Percentiles rank a stretch among this genome's conserved stretches.
Conservation (phyloP, 164 flowering plant species). For the Saururus chinensis region DNA sequence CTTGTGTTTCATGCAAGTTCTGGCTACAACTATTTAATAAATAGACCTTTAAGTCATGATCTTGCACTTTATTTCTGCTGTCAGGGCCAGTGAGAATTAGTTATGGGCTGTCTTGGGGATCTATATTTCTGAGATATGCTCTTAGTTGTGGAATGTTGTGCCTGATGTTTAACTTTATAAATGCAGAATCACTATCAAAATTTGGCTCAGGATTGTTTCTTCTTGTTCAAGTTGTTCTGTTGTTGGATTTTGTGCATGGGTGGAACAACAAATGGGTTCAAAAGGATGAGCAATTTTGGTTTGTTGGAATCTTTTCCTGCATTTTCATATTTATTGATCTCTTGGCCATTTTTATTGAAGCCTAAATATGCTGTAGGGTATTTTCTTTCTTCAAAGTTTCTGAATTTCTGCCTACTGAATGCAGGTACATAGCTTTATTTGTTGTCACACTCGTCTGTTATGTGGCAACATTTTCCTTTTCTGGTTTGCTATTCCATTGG, state of each 20-base stretch:
- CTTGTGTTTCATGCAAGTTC: not conserved
- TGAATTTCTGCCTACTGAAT: slow-evolving; percentile 3
- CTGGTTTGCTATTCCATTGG: slow-evolving; percentile 85
- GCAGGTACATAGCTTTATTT: slow-evolving; percentile 81
- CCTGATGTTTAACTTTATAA: slow-evolving; percentile 1
- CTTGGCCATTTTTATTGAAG: not conserved
- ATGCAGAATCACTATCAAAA: slow-evolving; percentile 79
- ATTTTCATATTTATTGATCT: not conserved
- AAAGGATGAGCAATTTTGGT: slow-evolving; percentile 97
- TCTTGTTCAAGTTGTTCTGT: slow-evolving; percentile 95
- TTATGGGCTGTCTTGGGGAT: not conserved
- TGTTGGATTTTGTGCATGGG: slow-evolving; percentile 92
- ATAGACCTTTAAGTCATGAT: too few species aligned
- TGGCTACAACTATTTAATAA: not conserved
- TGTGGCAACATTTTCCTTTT: slow-evolving; percentile 57
- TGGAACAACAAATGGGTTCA: slow-evolving; percentile 98
- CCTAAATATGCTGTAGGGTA: not conserved
- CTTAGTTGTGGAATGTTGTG: not conserved
- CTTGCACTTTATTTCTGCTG: not conserved
- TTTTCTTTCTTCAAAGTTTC: not conserved
- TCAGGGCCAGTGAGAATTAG: not conserved
- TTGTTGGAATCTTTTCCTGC: slow-evolving; percentile 12
- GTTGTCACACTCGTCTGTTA: slow-evolving; percentile 83
- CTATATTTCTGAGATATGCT: not conserved
- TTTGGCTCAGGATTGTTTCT: slow-evolving; percentile 95